Evolutionary conservation across 177 flowering plant genomes (phyloP).

Genomic region (Vitis hybrid): DNA sequence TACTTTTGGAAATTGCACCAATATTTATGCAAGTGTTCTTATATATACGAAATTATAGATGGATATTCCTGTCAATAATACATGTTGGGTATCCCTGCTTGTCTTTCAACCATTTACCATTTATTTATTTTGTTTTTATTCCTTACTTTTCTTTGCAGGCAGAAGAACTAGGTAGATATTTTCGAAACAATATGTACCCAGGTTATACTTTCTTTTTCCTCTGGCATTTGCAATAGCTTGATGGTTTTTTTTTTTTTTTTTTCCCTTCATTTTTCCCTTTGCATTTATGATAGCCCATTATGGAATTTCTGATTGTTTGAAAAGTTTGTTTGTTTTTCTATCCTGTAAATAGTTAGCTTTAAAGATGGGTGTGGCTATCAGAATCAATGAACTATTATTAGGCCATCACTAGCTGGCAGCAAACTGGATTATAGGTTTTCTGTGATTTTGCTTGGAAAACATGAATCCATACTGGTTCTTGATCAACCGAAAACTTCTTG

Average conservation of each 20-base stretch:
- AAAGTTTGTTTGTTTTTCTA: too few relatives aligned
- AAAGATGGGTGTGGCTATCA: too few relatives aligned
- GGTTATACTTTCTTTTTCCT: slow-evolving; percentile 35
- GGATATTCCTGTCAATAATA: too few relatives aligned
- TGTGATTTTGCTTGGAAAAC: too few relatives aligned
- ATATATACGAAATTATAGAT: background rate
- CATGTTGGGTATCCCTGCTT: too few relatives aligned
- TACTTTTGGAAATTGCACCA: background rate
- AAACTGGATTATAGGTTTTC: too few relatives aligned
- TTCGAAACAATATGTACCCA: slow-evolving; percentile 98
- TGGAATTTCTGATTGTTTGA: too few relatives aligned
- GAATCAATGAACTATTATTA: too few relatives aligned
- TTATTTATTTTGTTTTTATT: background rate
- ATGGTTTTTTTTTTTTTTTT: background rate
- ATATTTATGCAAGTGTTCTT: background rate
- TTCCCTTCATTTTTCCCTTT: background rate
- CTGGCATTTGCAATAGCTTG: background rate
- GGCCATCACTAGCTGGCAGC: too few relatives aligned
- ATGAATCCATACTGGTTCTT: too few relatives aligned
- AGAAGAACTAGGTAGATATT: slow-evolving; percentile 96
- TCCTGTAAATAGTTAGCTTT: too few relatives aligned
- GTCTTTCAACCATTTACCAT: background rate
- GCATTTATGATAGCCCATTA: background rate
- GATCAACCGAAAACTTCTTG: too few relatives aligned
- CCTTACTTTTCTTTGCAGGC: slow-evolving; percentile 54